Evolutionary conservation across 2,329 filamentous ascomycete species (phyloP).

Genomic region (Cercospora sojina): DNA sequence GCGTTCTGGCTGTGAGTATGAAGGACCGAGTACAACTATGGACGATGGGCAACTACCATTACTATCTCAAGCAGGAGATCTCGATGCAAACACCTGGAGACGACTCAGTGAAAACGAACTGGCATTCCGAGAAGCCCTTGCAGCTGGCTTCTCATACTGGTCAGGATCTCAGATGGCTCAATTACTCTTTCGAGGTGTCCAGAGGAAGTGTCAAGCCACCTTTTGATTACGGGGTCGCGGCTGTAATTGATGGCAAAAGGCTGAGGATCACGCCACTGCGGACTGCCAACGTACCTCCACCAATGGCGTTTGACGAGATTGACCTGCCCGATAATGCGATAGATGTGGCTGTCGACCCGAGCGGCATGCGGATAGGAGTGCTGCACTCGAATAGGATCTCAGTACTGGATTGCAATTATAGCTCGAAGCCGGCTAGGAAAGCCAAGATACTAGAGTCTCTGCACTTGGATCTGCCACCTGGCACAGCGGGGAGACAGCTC

Average conservation of each 20-base stretch:
- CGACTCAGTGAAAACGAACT: slow-evolving; percentile 43
- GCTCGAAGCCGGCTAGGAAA: slow-evolving; percentile 51
- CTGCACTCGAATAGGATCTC: slow-evolving; percentile 67
- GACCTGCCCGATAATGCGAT: slow-evolving; percentile 60
- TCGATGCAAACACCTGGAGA: slow-evolving; percentile 27
- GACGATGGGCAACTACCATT: slow-evolving; percentile 97
- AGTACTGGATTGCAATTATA: slow-evolving; percentile 67
- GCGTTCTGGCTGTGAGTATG: slow-evolving; percentile 78
- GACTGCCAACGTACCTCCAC: slow-evolving; percentile 82
- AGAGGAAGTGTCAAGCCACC: slow-evolving; percentile 69
- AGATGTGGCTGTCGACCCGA: slow-evolving; percentile 71
- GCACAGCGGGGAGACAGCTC: slow-evolving; percentile 45
- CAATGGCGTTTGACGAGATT: slow-evolving; percentile 83
- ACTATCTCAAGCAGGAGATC: slow-evolving; percentile 94
- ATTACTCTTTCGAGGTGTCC: slow-evolving; percentile 67
- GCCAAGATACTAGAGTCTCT: slow-evolving; percentile 40
- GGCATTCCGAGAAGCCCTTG: slow-evolving; percentile 85
- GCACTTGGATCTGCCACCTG: slow-evolving; percentile 20
- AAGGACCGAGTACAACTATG: slow-evolving; percentile 79
- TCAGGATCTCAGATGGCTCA: slow-evolving; percentile 42
- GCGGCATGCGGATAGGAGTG: slow-evolving; percentile 66
- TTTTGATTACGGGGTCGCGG: slow-evolving; percentile 53
- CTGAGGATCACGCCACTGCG: slow-evolving; percentile 85
- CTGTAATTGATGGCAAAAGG: slow-evolving; percentile 77
- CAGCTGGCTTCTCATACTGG: slow-evolving; percentile 52